These are phyloP conservation scores for Hypericum androsaemum DNA, from an alignment of 345 rosid genomes.

Conservation along the genomic window DNA sequence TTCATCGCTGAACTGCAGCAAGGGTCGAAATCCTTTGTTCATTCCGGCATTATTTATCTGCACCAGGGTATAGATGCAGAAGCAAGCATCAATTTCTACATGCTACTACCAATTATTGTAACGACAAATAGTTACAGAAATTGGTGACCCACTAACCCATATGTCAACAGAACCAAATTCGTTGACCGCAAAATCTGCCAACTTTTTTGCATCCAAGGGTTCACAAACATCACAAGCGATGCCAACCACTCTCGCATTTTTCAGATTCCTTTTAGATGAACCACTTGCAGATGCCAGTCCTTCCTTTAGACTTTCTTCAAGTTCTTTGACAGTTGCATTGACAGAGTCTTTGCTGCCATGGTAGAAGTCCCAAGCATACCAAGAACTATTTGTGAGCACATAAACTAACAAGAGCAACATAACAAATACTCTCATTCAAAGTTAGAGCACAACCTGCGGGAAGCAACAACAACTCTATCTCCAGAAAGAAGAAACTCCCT, in stretches of 20 bases:
- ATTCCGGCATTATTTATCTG: constrained; percentile 95
- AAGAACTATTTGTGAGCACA: constrained; percentile 10
- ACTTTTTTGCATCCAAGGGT: constrained; percentile 53
- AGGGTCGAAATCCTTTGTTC: constrained; percentile 86
- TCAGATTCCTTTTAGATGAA: constrained; percentile 36
- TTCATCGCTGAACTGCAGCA: constrained; percentile 76
- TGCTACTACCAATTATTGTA: not conserved
- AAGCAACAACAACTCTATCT: constrained; percentile 75
- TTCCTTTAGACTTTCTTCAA: constrained; percentile 68
- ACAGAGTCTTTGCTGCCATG: constrained; percentile 65
- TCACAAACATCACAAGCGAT: constrained; percentile 79
- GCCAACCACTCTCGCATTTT: constrained; percentile 66
- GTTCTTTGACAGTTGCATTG: constrained; percentile 63
- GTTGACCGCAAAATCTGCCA: constrained; percentile 57
- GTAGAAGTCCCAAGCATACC: constrained; percentile 13
- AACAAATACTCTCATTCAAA: not conserved
- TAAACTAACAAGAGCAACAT: not conserved
- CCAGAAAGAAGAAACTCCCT: constrained; percentile 94
- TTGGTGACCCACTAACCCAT: constrained; percentile 49
- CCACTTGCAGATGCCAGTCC: constrained; percentile 35
- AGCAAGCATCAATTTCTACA: constrained; percentile 1
- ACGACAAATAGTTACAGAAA: not conserved
- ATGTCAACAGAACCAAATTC: constrained; percentile 78
- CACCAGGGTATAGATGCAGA: constrained; percentile 5
- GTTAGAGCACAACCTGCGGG: constrained; percentile 52